These are phyloP conservation scores for Verticillium nonalfalfae DNA, from an alignment of 2,329 filamentous ascomycete species.

Conservation along the genomic window DNA sequence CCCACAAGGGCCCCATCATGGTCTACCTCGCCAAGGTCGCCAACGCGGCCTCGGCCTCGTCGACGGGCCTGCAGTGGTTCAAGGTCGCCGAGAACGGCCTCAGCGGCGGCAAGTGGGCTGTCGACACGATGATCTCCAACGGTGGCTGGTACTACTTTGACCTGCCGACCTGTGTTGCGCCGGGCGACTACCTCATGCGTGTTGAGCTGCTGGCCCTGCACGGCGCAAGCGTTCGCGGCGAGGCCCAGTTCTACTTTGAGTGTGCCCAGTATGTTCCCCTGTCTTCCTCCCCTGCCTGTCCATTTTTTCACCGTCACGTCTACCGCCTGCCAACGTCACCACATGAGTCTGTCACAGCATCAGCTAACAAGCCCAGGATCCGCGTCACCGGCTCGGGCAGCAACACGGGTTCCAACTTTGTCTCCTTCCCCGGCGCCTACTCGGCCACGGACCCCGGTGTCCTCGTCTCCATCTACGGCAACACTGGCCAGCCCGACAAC, in stretches of 20 bases:
- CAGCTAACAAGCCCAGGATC: slow-evolving; percentile 12
- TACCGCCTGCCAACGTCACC: background rate
- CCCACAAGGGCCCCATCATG: slow-evolving; percentile 42
- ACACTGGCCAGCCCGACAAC: slow-evolving; percentile 7
- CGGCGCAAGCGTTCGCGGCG: slow-evolving; percentile 20
- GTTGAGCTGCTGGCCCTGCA: slow-evolving; percentile 40
- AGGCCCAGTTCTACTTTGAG: slow-evolving; percentile 33
- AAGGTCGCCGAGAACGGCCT: slow-evolving; percentile 40
- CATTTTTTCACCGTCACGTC: too few relatives aligned
- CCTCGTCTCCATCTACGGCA: slow-evolving; percentile 7
- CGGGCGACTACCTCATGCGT: slow-evolving; percentile 35
- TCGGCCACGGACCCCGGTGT: slow-evolving; percentile 6
- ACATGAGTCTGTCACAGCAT: background rate
- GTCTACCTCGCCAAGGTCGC: slow-evolving; percentile 42
- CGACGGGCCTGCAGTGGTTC: slow-evolving; percentile 37
- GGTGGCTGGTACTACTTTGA: slow-evolving; percentile 26
- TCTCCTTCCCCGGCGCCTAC: slow-evolving; percentile 32
- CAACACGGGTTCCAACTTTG: slow-evolving; percentile 23
- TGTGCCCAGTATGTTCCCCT: slow-evolving; percentile 33
- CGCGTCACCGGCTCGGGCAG: slow-evolving; percentile 20
- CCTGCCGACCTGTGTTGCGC: slow-evolving; percentile 29
- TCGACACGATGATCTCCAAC: slow-evolving; percentile 15
- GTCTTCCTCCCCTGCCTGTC: background rate
- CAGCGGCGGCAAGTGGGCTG: slow-evolving; percentile 20
- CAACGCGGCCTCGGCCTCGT: slow-evolving; percentile 33